These are phyloP conservation scores for Calycina marina DNA, from an alignment of 2,329 filamentous ascomycete genomes.

Conservation along the genomic window DNA sequence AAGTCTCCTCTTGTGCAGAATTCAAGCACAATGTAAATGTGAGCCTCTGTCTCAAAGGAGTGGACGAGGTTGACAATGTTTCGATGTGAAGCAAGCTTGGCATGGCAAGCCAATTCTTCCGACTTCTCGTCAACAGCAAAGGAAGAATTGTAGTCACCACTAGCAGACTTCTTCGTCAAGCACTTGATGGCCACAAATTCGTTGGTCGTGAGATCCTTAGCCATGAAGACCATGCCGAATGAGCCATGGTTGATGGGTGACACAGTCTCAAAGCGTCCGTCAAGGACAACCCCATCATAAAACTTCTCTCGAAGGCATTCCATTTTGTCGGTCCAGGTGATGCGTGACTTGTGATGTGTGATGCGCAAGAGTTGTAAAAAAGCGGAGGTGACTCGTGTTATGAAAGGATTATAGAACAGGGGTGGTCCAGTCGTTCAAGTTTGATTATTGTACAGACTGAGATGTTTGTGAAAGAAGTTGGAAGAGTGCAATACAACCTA, in stretches of 20 bases:
- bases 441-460: constrained; percentile 21
- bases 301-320: constrained; percentile 81
- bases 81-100: constrained; percentile 61
- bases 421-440: constrained; percentile 13
- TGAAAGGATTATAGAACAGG: constrained; percentile 12
- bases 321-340: too few species aligned
- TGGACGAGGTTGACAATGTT: constrained; percentile 90
- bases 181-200: constrained; percentile 91
- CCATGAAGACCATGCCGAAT: constrained; percentile 96
- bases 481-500: constrained; percentile 17
- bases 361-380: too few species aligned
- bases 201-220: constrained; percentile 62
- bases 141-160: constrained; percentile 35
- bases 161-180: constrained; percentile 65
- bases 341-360: constrained; percentile 14
- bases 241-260: constrained; percentile 96
- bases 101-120: constrained; percentile 68
- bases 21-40: constrained; percentile 86
- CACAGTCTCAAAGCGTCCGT: constrained; percentile 80
- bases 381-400: constrained; percentile 1
- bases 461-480: constrained; percentile 18
- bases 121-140: constrained; percentile 71
- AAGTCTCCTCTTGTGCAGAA: constrained; percentile 91
- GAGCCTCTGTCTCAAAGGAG: constrained; percentile 82
- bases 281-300: constrained; percentile 62